Conservation (phyloP, 1,284 basidiomycete species). For the Stereum hirsutum region DNA sequence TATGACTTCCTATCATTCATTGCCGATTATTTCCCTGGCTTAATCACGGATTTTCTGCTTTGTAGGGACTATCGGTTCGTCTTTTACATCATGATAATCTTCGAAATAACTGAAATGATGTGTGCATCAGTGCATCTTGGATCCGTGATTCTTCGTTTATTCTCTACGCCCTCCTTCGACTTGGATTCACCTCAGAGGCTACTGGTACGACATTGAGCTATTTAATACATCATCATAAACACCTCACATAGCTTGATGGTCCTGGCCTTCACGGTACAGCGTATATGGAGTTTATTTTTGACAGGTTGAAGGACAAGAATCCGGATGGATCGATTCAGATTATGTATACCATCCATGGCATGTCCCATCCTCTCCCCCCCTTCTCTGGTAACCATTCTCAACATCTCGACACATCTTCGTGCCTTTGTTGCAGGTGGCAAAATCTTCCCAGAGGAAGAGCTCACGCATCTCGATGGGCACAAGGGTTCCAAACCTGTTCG, state of each 20-base stretch:
- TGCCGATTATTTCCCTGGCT: neutral
- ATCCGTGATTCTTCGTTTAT: slow-evolving; percentile 90
- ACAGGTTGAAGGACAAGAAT: slow-evolving; percentile 73
- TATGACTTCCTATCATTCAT: too few species aligned
- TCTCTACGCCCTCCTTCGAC: slow-evolving; percentile 82
- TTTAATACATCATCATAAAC: slow-evolving; percentile 8
- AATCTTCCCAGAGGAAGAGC: slow-evolving; percentile 75
- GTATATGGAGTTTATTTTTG: slow-evolving; percentile 87
- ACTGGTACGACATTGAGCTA: slow-evolving; percentile 39
- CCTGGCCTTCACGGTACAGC: too few species aligned
- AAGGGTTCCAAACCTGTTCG: slow-evolving; percentile 74
- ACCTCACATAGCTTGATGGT: slow-evolving; percentile 6
- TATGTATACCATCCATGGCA: slow-evolving; percentile 83
- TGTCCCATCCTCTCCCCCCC: slow-evolving; percentile 11
- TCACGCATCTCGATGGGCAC: slow-evolving; percentile 80
- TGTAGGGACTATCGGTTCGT: slow-evolving; percentile 61
- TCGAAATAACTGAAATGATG: neutral
- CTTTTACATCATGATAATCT: neutral
- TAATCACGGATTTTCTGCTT: neutral
- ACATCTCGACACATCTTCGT: neutral
- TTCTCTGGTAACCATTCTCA: too few species aligned
- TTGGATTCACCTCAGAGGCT: slow-evolving; percentile 88
- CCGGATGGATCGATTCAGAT: slow-evolving; percentile 86
- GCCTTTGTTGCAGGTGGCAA: slow-evolving; percentile 47
- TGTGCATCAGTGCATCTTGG: slow-evolving; percentile 58